These are phyloP conservation scores for Suillus americanus DNA, from an alignment of 768 basidiomycete genomes.

Conservation along the genomic window DNA sequence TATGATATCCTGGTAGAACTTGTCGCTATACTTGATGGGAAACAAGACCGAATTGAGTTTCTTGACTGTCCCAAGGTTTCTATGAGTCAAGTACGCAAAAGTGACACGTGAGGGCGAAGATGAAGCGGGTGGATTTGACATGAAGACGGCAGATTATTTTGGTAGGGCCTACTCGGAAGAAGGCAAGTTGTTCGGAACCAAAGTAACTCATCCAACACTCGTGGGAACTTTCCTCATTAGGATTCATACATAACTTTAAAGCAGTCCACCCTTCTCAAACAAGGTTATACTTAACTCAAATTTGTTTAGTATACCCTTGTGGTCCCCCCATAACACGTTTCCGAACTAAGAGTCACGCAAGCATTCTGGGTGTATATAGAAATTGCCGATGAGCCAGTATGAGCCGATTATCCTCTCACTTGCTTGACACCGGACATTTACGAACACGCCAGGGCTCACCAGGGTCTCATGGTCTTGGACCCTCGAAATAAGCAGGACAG, in stretches of 20 bases:
- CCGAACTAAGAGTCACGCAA: neutral
- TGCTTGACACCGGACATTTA: neutral
- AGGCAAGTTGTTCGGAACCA: slow-evolving; percentile 5
- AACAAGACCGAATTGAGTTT: slow-evolving; percentile 77
- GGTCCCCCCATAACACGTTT: neutral
- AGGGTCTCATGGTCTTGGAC: neutral
- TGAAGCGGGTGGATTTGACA: slow-evolving; percentile 23
- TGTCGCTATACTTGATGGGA: slow-evolving; percentile 86
- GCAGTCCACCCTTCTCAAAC: neutral
- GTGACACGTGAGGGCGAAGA: slow-evolving; percentile 46
- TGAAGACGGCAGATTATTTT: slow-evolving; percentile 10
- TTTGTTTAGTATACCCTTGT: neutral
- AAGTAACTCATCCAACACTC: slow-evolving; percentile 9
- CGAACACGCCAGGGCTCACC: neutral
- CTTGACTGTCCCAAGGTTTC: slow-evolving; percentile 75
- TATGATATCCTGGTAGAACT: slow-evolving; percentile 82
- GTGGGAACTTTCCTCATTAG: slow-evolving; percentile 22
- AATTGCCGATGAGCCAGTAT: neutral
- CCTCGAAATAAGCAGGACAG: neutral
- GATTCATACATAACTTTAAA: slow-evolving; percentile 1
- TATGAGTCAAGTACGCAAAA: slow-evolving; percentile 72
- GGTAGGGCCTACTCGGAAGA: slow-evolving; percentile 20
- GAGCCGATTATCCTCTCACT: neutral
- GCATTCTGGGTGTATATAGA: neutral
- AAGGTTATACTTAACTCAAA: slow-evolving; percentile 3